Percentiles rank a stretch among this genome's conserved stretches.
phyloP scores from a whole-genome alignment of 768 basidiomycete species.

The Sistotremastrum niveocremeum region DNA sequence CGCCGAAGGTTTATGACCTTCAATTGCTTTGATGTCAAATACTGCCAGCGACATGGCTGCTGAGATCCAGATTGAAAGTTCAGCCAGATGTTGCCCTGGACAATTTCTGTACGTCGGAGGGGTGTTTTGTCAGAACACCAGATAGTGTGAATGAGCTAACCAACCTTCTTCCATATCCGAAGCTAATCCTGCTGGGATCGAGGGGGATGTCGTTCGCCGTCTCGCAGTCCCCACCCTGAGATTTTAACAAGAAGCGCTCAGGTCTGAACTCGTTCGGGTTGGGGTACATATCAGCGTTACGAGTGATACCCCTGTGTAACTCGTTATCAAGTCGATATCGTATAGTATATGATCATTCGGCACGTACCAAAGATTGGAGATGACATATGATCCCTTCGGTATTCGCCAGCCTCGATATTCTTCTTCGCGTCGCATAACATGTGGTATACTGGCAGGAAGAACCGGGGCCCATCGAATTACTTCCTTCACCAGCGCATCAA shows the following conservation, averaged over 20 bases:
- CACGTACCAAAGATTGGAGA: constrained; percentile 9
- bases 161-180: constrained; percentile 9
- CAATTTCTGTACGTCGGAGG: constrained; percentile 5
- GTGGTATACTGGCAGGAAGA: constrained; percentile 2
- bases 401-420: constrained; percentile 9
- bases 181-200: constrained; percentile 1
- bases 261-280: constrained; percentile 23
- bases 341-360: background rate
- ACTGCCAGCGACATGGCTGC: constrained; percentile 18
- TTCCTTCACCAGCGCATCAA: constrained; percentile 3
- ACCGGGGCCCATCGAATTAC: constrained; percentile 5
- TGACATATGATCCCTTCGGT: constrained; percentile 9
- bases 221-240: too few relatives aligned
- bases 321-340: constrained; percentile 1
- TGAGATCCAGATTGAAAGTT: constrained; percentile 16
- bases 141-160: background rate
- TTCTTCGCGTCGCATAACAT: constrained; percentile 4
- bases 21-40: constrained; percentile 16
- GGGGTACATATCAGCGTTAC: constrained; percentile 19
- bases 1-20: background rate
- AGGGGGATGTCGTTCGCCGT: background rate
- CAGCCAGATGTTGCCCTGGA: constrained; percentile 18
- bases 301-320: constrained; percentile 16
- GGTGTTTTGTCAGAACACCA: background rate
- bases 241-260: constrained; percentile 13